phyloP scores from a whole-genome alignment of 441 rosid genomes.

The Pelargonium australe region DNA sequence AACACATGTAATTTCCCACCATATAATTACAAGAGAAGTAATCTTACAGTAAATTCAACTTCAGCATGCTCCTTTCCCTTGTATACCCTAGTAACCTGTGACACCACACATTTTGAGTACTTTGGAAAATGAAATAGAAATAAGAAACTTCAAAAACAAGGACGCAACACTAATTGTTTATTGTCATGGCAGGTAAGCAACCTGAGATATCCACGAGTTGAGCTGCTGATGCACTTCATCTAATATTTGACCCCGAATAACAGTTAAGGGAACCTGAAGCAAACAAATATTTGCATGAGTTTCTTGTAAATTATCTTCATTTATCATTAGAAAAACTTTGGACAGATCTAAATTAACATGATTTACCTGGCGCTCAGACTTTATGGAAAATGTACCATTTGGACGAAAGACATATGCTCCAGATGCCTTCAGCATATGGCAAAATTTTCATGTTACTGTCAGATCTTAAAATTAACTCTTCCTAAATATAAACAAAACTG shows the following conservation, averaged over 20 bases:
- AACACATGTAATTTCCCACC: slow-evolving; percentile 10
- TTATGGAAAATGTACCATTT: slow-evolving; percentile 63
- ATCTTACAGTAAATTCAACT: slow-evolving; percentile 90
- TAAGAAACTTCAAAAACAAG: neutral
- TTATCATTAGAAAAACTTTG: neutral
- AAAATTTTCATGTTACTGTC: slow-evolving; percentile 2
- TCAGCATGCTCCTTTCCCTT: slow-evolving; percentile 88
- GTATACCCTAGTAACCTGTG: slow-evolving; percentile 74
- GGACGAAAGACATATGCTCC: slow-evolving; percentile 99
- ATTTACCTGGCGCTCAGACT: slow-evolving; percentile 58
- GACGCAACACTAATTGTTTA: neutral
- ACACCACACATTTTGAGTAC: neutral
- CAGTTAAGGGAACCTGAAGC: slow-evolving; percentile 61
- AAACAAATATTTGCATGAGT: neutral
- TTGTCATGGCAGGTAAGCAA: slow-evolving; percentile 18
- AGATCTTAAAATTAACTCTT: neutral
- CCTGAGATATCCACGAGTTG: slow-evolving; percentile 93
- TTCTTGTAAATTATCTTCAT: neutral
- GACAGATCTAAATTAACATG: neutral
- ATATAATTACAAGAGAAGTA: slow-evolving; percentile 8
- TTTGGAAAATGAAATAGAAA: neutral
- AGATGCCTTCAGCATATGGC: slow-evolving; percentile 39
- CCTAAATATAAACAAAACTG: neutral
- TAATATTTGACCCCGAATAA: slow-evolving; percentile 62
- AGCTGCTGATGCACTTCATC: slow-evolving; percentile 84